Evolutionary conservation across 331 rosid species (phyloP), one percentile per base, ranked within the genome.

Genomic region (Spiraea crenata): DNA sequence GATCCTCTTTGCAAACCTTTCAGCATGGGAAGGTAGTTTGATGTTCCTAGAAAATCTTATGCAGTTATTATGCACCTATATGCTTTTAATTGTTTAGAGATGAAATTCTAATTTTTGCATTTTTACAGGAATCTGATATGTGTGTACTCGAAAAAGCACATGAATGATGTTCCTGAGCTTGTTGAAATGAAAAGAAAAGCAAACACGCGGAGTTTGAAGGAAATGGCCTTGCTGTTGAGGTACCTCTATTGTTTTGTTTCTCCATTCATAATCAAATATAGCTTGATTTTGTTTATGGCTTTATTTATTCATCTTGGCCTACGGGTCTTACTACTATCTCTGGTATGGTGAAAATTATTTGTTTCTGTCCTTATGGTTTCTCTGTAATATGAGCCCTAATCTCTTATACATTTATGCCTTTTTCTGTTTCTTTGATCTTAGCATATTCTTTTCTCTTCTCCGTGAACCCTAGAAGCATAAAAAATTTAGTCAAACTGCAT

Each of bases 1-100:
- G 99, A 95, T 84, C 90, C 99, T 74, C 77, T 95, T 69, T 95
- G 89, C 92, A 95, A 95, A 78, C 98, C 99, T 63, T 95, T 95
- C 83, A 95, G 99, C 82, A 89, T 89, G 76, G 99, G 99, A 85
- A 95, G 98, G 99, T 95, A 76, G 61, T 75, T 63, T 71, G 61
- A 54, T 49, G 54, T 80, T 80, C 72, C 44, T 42, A 56, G 39
- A 45, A 63, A 69, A 66, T 76, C 44, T 66, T 71, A 46, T 77
- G 73, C 52, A 41, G 72, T 47, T 55, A 20, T 58, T 50, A 47
- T 67, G 72, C 25, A 41, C 51, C n/a, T 55, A 7, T 67, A 19
- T 80, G 45, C 45, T 70, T 64, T 41, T 70, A 31, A 57, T 39
- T 46, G 63, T 63, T 55, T 7, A 63, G 45, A 42, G 61, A 61